Percentiles rank a stretch among this genome's conserved stretches.
phyloP scores from a whole-genome alignment of 2,329 filamentous ascomycete species.

The Fusarium praegraminearum region DNA sequence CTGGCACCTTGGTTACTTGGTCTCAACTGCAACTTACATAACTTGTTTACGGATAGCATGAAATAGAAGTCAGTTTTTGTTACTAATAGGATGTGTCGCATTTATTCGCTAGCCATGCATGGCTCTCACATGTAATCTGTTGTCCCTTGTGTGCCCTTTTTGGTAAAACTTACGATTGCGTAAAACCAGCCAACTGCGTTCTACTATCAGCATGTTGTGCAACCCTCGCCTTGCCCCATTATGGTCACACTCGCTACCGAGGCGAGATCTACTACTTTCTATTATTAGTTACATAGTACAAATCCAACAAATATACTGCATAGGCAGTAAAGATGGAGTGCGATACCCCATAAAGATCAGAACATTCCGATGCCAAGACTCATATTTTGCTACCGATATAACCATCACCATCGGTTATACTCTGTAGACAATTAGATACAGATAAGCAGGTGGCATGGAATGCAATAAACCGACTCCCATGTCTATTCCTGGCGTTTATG shows the following conservation, averaged over 20 bases:
- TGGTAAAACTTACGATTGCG: conserved; percentile 5
- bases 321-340: background rate
- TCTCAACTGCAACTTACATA: background rate
- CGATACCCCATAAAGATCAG: background rate
- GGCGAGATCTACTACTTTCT: conserved; percentile 29
- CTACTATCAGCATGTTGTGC: background rate
- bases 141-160: background rate
- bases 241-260: conserved; percentile 13
- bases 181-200: background rate
- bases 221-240: background rate
- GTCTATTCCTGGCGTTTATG: conserved; percentile 1
- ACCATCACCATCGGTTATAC: background rate
- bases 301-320: background rate
- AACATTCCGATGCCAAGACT: conserved; percentile 24
- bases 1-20: background rate
- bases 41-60: background rate
- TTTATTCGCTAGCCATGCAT: conserved; percentile 2
- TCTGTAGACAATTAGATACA: background rate
- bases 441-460: background rate
- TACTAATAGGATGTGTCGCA: conserved; percentile 1
- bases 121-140: background rate
- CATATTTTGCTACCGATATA: conserved; percentile 20
- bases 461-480: conserved; percentile 14
- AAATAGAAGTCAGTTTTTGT: background rate
- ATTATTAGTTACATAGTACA: conserved; percentile 29